Percentiles rank a stretch among this genome's conserved stretches.
Evolutionary conservation across 2,329 filamentous ascomycete genomes (phyloP).

Genomic region (Epichloe baconii): DNA sequence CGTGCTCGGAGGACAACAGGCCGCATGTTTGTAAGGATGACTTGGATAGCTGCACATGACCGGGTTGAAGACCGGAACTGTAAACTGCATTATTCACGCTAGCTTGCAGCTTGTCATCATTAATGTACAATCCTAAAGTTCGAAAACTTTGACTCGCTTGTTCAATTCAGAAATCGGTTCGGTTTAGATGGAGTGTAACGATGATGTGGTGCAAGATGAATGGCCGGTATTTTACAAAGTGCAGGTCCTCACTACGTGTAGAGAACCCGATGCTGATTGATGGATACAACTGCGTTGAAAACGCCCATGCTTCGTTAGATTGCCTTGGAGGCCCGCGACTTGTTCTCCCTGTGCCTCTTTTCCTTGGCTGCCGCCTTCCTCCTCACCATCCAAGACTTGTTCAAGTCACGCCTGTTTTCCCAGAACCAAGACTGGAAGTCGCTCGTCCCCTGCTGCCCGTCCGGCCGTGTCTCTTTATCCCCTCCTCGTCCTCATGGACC

Average conservation of each 20-base stretch:
- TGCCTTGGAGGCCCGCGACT: slow-evolving; percentile 33
- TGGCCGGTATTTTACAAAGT: too few relatives aligned
- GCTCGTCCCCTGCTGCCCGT: slow-evolving; percentile 19
- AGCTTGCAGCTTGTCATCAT: background rate
- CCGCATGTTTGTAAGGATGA: slow-evolving; percentile 20
- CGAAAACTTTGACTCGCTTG: too few relatives aligned
- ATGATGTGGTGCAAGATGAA: too few relatives aligned
- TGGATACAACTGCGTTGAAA: background rate
- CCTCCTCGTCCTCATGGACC: slow-evolving; percentile 14
- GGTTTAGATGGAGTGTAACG: too few relatives aligned
- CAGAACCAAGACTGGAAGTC: slow-evolving; percentile 58
- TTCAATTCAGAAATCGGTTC: too few relatives aligned
- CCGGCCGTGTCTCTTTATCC: slow-evolving; percentile 11
- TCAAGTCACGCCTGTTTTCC: slow-evolving; percentile 51
- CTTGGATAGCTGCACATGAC: slow-evolving; percentile 6
- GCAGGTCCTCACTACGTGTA: too few relatives aligned
- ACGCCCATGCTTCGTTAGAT: slow-evolving; percentile 11
- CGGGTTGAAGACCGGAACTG: background rate
- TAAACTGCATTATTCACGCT: background rate
- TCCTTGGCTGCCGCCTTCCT: slow-evolving; percentile 51
- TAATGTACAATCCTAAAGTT: background rate
- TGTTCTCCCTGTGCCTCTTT: slow-evolving; percentile 53
- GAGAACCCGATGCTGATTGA: background rate
- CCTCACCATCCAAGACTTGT: slow-evolving; percentile 52
- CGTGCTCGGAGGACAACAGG: slow-evolving; percentile 21